A percentile compares a stretch with the other conserved stretches of the same genome.
Evolutionary conservation across 2,329 filamentous ascomycete genomes (phyloP).

Genomic region (Fusarium cyanostomum): DNA sequence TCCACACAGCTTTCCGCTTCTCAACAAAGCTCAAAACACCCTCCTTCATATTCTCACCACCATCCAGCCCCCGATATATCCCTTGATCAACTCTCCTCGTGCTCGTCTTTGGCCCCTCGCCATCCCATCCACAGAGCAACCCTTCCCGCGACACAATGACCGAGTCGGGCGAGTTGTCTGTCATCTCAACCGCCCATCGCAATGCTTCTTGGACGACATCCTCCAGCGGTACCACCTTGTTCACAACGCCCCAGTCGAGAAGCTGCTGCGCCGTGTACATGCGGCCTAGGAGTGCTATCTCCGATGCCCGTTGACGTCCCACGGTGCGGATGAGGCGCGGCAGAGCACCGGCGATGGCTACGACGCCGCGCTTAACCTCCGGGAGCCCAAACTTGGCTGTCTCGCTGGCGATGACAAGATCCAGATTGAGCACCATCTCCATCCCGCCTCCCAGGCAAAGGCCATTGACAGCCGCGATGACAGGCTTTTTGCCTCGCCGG

Average conservation of each 20-base stretch:
- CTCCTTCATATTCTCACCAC: conserved; percentile 78
- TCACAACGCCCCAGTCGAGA: conserved; percentile 74
- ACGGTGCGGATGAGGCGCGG: conserved; percentile 71
- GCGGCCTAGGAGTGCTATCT: conserved; percentile 74
- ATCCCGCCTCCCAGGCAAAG: conserved; percentile 77
- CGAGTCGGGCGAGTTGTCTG: conserved; percentile 76
- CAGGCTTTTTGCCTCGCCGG: conserved; percentile 73
- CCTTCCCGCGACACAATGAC: conserved; percentile 79
- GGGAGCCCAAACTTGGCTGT: conserved; percentile 72
- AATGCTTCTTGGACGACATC: conserved; percentile 68
- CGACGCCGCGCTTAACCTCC: conserved; percentile 75
- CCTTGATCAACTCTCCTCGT: conserved; percentile 66
- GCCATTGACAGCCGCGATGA: conserved; percentile 79
- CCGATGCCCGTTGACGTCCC: conserved; percentile 73
- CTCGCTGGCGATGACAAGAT: conserved; percentile 70
- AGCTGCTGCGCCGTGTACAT: conserved; percentile 68
- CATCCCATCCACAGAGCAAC: conserved; percentile 77
- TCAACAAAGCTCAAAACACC: conserved; percentile 80
- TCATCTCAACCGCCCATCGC: conserved; percentile 68
- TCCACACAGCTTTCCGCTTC: conserved; percentile 76
- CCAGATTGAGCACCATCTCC: conserved; percentile 77
- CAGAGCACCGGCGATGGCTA: conserved; percentile 74
- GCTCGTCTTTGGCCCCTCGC: conserved; percentile 69
- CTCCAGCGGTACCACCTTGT: conserved; percentile 58
- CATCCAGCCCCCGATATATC: conserved; percentile 68